A percentile compares a stretch with the other conserved stretches of the same genome.
Conservation (phyloP, 148 eudicot species). For the Diospyros kaki region DNA sequence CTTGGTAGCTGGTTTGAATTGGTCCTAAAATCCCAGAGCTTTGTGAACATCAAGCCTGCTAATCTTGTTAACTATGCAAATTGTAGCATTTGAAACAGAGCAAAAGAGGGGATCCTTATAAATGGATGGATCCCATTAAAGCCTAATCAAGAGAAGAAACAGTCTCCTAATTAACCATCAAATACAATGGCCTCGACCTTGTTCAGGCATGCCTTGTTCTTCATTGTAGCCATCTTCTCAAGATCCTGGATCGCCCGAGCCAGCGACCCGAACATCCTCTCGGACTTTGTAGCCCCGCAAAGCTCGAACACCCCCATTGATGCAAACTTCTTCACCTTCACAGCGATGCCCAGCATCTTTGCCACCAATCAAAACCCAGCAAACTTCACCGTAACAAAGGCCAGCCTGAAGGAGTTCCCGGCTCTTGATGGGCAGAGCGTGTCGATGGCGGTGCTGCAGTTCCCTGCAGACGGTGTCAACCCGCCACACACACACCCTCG, state of each 20-base stretch:
- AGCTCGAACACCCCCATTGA: background rate
- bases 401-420: background rate
- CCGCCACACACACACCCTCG: background rate
- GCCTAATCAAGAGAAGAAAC: too few relatives aligned
- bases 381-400: conserved; percentile 3
- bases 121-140: too few relatives aligned
- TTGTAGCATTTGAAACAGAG: too few relatives aligned
- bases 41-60: too few relatives aligned
- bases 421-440: background rate
- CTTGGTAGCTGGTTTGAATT: too few relatives aligned
- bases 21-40: too few relatives aligned
- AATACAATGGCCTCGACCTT: too few relatives aligned
- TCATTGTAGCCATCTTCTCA: too few relatives aligned
- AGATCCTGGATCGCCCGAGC: background rate
- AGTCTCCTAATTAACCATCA: too few relatives aligned
- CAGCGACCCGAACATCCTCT: background rate
- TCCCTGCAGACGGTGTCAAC: conserved; percentile 2
- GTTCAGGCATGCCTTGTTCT: too few relatives aligned
- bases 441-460: conserved; percentile 5
- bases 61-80: too few relatives aligned
- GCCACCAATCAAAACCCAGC: background rate
- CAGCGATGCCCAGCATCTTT: background rate
- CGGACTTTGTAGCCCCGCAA: background rate
- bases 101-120: too few relatives aligned
- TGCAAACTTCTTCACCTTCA: background rate